Evolutionary conservation across 164 flowering plant species (phyloP).

Genomic region (Liriodendron chinense): DNA sequence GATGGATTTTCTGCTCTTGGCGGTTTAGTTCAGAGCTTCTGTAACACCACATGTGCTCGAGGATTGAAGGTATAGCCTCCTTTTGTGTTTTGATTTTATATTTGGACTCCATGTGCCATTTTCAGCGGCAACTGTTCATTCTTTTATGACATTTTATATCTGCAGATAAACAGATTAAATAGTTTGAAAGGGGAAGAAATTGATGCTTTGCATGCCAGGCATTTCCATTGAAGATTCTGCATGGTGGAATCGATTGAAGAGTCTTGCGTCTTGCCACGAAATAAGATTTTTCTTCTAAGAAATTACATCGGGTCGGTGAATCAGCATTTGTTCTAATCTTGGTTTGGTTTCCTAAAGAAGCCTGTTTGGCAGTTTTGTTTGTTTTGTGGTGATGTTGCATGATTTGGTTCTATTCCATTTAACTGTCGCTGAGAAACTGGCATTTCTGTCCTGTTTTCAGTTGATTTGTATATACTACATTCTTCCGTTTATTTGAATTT

Average conservation of each 20-base stretch:
- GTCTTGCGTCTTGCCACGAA: neutral
- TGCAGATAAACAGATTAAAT: neutral
- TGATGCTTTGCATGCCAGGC: neutral
- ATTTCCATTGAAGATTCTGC: neutral
- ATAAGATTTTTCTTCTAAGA: neutral
- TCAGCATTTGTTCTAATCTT: neutral
- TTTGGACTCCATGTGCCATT: neutral
- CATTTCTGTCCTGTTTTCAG: neutral
- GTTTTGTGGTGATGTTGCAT: neutral
- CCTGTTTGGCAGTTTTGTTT: neutral
- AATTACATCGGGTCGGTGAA: neutral
- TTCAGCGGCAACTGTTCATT: neutral
- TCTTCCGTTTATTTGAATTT: neutral
- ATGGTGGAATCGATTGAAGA: neutral
- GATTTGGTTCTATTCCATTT: neutral
- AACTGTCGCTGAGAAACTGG: neutral
- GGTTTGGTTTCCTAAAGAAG: neutral
- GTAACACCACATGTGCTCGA: neutral
- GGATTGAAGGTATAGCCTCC: conserved; percentile 5
- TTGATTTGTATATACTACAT: neutral
- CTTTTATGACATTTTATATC: neutral
- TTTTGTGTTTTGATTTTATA: neutral
- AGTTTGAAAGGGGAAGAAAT: neutral
- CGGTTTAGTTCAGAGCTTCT: conserved; percentile 1
- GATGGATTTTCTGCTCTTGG: conserved; percentile 3